phyloP scores from a whole-genome alignment of 805 yeast species.

The Barnettozyma sucrosica region DNA sequence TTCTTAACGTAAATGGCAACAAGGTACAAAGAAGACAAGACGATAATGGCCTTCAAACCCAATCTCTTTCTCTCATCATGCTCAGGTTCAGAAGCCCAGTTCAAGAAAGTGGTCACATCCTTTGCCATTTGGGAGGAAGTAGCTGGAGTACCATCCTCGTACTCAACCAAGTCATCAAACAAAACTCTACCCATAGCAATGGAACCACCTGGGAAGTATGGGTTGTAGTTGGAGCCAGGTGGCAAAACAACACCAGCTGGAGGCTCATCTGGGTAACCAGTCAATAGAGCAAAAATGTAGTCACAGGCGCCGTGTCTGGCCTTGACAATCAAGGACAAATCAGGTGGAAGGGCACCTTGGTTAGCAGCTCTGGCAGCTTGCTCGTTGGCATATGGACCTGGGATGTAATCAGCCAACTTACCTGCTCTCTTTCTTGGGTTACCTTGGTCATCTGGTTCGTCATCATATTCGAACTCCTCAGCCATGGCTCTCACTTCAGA shows the following conservation, averaged over 20 bases:
- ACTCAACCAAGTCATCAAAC: conserved; percentile 95
- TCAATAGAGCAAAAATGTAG: conserved; percentile 88
- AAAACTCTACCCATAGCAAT: conserved; percentile 99
- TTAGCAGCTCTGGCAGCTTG: conserved; percentile 99
- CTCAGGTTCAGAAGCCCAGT: conserved; percentile 99
- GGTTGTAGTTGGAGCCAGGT: conserved; percentile 95
- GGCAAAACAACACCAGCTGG: conserved; percentile 96
- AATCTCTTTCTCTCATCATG: conserved; percentile 96
- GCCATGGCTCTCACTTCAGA: conserved; percentile 89
- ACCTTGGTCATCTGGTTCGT: conserved; percentile 98
- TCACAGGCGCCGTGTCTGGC: conserved; percentile 99
- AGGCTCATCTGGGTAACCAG: conserved; percentile 98
- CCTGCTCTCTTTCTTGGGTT: conserved; percentile 97
- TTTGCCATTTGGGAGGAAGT: conserved; percentile 99
- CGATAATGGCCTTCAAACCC: conserved; percentile 88
- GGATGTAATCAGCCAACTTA: conserved; percentile 91
- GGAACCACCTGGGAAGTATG: conserved; percentile 99
- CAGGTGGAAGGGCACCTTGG: conserved; percentile 99
- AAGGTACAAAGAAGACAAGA: conserved; percentile 73
- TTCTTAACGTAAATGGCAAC: conserved; percentile 88
- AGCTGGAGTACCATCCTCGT: conserved; percentile 98
- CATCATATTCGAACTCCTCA: conserved; percentile 96
- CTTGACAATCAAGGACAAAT: conserved; percentile 92
- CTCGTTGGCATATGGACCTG: conserved; percentile 94
- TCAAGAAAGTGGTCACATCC: conserved; percentile 91